Percentiles rank a stretch among this genome's conserved stretches.
These are phyloP conservation scores for Stipa capillata DNA, from an alignment of 176 grass and related monocot genomes.

Conservation along the genomic window DNA sequence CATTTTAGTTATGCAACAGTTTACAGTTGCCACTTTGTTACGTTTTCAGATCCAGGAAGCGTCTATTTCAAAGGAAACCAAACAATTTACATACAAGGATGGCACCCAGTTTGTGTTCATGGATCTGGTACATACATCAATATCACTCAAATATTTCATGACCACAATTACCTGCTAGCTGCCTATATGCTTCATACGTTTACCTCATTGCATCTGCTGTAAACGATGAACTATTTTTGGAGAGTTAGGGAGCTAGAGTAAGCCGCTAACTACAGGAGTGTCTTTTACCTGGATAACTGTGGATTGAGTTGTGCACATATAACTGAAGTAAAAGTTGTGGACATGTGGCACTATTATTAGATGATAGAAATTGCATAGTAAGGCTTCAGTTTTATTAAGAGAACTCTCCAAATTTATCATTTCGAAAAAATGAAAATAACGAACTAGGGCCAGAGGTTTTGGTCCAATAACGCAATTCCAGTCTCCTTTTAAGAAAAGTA, in stretches of 20 bases:
- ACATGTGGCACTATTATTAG: background rate
- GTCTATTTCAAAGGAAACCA: constrained; percentile 80
- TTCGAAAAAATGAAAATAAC: background rate
- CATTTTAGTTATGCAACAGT: background rate
- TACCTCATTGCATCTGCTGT: background rate
- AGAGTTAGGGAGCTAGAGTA: background rate
- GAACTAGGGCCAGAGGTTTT: background rate
- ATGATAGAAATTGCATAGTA: background rate
- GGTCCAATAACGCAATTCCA: background rate
- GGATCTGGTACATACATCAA: constrained; percentile 60
- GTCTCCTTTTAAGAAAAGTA: background rate
- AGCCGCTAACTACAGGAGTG: background rate
- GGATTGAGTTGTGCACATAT: background rate
- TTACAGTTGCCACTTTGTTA: background rate
- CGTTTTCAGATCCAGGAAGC: constrained; percentile 64
- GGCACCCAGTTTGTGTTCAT: constrained; percentile 81
- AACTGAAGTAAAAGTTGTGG: background rate
- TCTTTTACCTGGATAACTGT: background rate
- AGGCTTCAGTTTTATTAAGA: background rate
- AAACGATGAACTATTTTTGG: background rate
- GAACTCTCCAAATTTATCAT: background rate
- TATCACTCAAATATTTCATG: background rate
- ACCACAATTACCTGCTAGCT: background rate
- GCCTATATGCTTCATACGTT: background rate
- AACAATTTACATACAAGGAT: constrained; percentile 98